Evolutionary conservation across 495 filamentous ascomycete species (phyloP).

Genomic region (Endocarpon pusillum): DNA sequence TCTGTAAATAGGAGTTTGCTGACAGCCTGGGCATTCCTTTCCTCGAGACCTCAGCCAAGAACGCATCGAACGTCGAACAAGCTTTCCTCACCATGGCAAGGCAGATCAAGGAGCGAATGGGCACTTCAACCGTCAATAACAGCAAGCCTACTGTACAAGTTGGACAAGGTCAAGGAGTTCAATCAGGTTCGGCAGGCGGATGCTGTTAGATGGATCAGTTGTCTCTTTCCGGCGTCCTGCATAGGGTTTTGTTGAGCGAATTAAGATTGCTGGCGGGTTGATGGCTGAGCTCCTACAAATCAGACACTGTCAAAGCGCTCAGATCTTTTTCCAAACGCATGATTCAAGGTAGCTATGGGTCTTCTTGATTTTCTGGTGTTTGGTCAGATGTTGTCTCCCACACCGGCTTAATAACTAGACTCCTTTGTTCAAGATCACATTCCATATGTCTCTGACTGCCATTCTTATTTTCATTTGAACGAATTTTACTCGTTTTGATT

Average conservation of each 20-base stretch:
- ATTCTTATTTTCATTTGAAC: no score
- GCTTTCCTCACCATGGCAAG: slow-evolving; percentile 99
- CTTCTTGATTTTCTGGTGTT: no score
- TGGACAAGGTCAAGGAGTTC: slow-evolving; percentile 81
- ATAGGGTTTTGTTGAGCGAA: slow-evolving; percentile 1
- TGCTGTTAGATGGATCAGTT: slow-evolving; percentile 60
- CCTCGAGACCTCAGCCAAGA: slow-evolving; percentile 99
- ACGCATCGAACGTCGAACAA: slow-evolving; percentile 97
- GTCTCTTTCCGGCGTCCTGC: slow-evolving; percentile 12
- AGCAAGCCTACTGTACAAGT: slow-evolving; percentile 97
- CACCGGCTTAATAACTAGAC: no score
- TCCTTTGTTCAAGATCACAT: no score
- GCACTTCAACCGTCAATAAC: slow-evolving; percentile 90
- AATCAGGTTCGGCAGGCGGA: slow-evolving; percentile 72
- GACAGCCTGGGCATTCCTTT: slow-evolving; percentile 98
- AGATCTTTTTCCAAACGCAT: no score
- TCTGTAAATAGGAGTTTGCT: slow-evolving; percentile 67
- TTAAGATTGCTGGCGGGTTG: neutral
- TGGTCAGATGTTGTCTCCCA: no score
- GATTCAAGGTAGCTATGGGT: no score
- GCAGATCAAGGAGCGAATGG: slow-evolving; percentile 99
- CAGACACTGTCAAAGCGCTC: no score
- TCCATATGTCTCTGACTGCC: no score
- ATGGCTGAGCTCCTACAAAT: neutral
- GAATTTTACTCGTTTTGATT: no score